These are phyloP conservation scores for Madurella mycetomatis DNA, from an alignment of 2,329 filamentous ascomycete species.

Conservation along the genomic window DNA sequence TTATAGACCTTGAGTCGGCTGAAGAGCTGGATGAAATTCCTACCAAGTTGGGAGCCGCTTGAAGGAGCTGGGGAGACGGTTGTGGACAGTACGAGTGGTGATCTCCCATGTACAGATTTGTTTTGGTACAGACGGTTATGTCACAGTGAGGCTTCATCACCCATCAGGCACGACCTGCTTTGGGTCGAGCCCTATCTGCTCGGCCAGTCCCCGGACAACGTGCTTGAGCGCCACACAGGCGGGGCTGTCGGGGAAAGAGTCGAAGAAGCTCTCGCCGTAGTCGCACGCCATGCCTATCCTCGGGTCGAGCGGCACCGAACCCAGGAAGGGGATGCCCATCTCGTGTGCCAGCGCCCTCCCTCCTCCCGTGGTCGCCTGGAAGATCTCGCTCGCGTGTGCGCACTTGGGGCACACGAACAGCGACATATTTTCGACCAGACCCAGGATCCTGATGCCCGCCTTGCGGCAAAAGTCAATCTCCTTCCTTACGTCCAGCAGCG, in stretches of 20 bases:
- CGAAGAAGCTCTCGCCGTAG: slow-evolving; percentile 95
- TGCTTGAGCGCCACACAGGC: slow-evolving; percentile 76
- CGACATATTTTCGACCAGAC: slow-evolving; percentile 96
- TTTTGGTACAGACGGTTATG: neutral
- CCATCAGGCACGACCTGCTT: slow-evolving; percentile 47
- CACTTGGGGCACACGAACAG: slow-evolving; percentile 96
- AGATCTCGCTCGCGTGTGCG: slow-evolving; percentile 77
- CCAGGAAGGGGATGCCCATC: slow-evolving; percentile 82
- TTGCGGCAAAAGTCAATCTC: slow-evolving; percentile 98
- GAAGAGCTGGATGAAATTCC: slow-evolving; percentile 85
- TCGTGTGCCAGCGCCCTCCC: slow-evolving; percentile 76
- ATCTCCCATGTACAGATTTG: neutral
- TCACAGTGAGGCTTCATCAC: slow-evolving; percentile 13
- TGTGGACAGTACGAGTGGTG: neutral
- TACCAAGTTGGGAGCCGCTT: slow-evolving; percentile 48
- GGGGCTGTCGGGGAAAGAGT: slow-evolving; percentile 88
- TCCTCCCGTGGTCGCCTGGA: slow-evolving; percentile 85
- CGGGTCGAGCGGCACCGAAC: slow-evolving; percentile 85
- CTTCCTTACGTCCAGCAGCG: slow-evolving; percentile 87
- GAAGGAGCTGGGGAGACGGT: neutral
- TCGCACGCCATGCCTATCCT: slow-evolving; percentile 95
- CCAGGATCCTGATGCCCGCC: slow-evolving; percentile 81
- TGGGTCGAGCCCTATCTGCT: slow-evolving; percentile 60
- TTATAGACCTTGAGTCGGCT: slow-evolving; percentile 76
- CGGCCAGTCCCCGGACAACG: slow-evolving; percentile 71